A percentile compares a stretch with the other conserved stretches of the same genome.
Evolutionary conservation across 345 rosid species (phyloP).

Genomic region (Brassica nigra): DNA sequence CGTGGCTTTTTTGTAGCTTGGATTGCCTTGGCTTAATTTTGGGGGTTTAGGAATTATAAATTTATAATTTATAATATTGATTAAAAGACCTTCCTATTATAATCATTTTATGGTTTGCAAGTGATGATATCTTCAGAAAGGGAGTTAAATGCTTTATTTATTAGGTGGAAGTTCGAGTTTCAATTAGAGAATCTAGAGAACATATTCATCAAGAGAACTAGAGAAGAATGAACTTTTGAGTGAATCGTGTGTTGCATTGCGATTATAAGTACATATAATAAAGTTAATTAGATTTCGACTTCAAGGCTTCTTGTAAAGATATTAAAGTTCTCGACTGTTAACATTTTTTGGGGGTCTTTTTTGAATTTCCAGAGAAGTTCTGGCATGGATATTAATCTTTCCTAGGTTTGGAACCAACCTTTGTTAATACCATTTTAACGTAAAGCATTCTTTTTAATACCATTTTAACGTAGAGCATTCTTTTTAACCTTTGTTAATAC

Average conservation of each 20-base stretch:
- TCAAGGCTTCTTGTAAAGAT: not conserved
- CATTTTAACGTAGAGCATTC: no score
- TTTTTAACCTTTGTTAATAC: no score
- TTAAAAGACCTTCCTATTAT: not conserved
- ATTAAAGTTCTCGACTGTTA: no score
- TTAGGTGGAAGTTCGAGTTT: not conserved
- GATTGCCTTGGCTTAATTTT: conserved; percentile 38
- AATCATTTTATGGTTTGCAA: not conserved
- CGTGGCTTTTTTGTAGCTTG: conserved; percentile 49
- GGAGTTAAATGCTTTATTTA: not conserved
- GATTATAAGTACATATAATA: no score
- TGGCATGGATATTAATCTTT: no score
- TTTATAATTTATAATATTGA: not conserved
- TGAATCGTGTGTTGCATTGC: not conserved
- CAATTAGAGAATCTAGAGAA: not conserved
- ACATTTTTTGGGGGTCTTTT: no score
- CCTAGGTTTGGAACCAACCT: no score
- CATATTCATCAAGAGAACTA: not conserved
- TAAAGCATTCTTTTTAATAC: no score
- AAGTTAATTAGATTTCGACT: not conserved
- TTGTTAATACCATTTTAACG: no score
- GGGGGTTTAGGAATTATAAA: conserved; percentile 6
- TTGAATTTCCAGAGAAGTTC: no score
- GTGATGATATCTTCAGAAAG: not conserved
- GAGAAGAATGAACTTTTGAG: not conserved